Evolutionary conservation across 1,284 basidiomycete species (phyloP).

Genomic region (Marasmius oreades): DNA sequence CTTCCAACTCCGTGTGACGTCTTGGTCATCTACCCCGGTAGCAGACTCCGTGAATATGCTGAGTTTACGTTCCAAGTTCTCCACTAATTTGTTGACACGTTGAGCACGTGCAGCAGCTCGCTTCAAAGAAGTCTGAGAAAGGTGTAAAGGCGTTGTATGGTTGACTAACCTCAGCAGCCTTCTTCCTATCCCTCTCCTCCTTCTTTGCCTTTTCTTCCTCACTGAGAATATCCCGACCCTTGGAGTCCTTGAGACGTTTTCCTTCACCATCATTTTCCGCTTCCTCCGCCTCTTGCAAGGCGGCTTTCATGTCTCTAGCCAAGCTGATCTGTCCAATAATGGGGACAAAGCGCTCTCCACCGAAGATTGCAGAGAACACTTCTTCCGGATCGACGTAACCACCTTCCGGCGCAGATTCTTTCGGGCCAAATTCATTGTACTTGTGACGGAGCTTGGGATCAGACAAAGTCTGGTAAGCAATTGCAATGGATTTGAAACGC

Average conservation of each 20-base stretch:
- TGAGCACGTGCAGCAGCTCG: slow-evolving; percentile 80
- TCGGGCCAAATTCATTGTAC: slow-evolving; percentile 90
- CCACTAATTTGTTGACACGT: slow-evolving; percentile 80
- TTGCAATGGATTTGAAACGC: slow-evolving; percentile 84
- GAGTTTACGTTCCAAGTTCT: slow-evolving; percentile 84
- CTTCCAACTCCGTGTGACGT: slow-evolving; percentile 67
- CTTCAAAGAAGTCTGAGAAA: slow-evolving; percentile 31
- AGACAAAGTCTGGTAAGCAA: slow-evolving; percentile 87
- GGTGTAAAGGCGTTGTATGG: slow-evolving; percentile 5
- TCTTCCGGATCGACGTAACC: slow-evolving; percentile 73
- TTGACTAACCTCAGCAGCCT: slow-evolving; percentile 59
- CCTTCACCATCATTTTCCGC: slow-evolving; percentile 47
- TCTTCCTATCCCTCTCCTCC: slow-evolving; percentile 73
- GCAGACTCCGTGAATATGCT: slow-evolving; percentile 93
- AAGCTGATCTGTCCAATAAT: slow-evolving; percentile 84
- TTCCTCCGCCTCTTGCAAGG: slow-evolving; percentile 89
- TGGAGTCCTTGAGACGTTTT: slow-evolving; percentile 52
- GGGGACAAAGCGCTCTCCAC: slow-evolving; percentile 78
- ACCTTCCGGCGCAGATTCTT: slow-evolving; percentile 76
- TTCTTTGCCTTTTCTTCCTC: slow-evolving; percentile 82
- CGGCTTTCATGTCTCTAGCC: slow-evolving; percentile 97
- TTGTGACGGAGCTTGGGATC: slow-evolving; percentile 83
- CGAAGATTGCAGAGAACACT: slow-evolving; percentile 93
- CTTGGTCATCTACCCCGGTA: slow-evolving; percentile 65
- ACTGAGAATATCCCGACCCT: slow-evolving; percentile 67